Conservation (phyloP, 495 filamentous ascomycete genomes). For the Tuber calosporum region DNA sequence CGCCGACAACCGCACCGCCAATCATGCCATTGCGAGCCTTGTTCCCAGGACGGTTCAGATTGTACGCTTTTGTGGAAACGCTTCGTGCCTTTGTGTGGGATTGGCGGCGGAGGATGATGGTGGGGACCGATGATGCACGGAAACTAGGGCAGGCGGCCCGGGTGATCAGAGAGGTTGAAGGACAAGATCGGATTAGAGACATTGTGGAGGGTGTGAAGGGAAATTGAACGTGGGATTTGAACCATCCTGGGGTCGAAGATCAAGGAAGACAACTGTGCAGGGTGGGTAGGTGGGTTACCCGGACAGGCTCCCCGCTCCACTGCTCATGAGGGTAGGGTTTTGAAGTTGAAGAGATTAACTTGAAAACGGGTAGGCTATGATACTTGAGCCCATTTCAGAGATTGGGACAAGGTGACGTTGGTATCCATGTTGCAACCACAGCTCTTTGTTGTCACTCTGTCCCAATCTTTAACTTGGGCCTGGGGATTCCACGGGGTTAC, state of each 20-base stretch:
- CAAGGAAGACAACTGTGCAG: neutral
- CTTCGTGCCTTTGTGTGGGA: neutral
- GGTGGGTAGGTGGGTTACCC: neutral
- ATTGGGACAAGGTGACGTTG: no score
- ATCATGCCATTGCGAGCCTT: conserved; percentile 25
- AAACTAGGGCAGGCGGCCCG: neutral
- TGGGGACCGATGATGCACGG: neutral
- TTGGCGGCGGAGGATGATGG: neutral
- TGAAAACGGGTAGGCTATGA: no score
- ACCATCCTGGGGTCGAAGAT: neutral
- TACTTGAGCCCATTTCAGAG: no score
- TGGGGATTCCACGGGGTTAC: no score
- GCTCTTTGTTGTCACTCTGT: no score
- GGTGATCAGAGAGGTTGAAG: neutral
- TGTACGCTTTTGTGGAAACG: conserved; percentile 20
- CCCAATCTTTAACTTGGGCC: no score
- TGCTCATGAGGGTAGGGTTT: no score
- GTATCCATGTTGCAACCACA: no score
- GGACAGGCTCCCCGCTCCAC: neutral
- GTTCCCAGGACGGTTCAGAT: conserved; percentile 23
- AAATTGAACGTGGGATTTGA: neutral
- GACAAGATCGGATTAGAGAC: conserved; percentile 3
- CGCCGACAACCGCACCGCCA: conserved; percentile 3
- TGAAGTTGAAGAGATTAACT: no score
- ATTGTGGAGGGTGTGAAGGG: conserved; percentile 4